Evolutionary conservation across 176 grass and related monocot genomes (phyloP).

Genomic region (Bothriochloa decipiens): DNA sequence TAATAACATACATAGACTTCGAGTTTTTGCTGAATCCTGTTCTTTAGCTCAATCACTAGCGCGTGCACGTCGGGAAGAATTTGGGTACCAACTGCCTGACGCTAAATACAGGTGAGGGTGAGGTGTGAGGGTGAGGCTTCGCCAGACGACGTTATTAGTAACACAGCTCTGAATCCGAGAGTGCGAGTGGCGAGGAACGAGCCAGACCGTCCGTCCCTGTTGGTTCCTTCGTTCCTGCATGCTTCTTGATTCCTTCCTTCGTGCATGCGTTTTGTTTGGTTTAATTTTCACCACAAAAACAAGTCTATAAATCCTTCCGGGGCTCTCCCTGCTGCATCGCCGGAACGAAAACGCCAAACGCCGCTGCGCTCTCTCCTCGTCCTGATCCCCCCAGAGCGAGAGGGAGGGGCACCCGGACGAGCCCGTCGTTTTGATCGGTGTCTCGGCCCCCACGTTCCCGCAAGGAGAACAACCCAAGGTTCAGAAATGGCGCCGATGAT

Average conservation of each 20-base stretch:
- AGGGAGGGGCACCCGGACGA: conserved; percentile 7
- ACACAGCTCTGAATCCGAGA: not conserved
- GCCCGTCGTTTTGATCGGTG: conserved; percentile 22
- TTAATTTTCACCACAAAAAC: too few species aligned
- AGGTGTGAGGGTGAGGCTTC: too few species aligned
- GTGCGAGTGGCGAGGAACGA: not conserved
- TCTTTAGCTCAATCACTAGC: not conserved
- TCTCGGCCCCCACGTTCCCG: not conserved
- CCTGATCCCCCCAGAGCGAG: conserved; percentile 31
- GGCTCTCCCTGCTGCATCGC: not conserved
- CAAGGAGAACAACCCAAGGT: not conserved
- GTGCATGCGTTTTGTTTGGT: not conserved
- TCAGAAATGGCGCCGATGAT: conserved; percentile 22
- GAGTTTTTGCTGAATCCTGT: not conserved
- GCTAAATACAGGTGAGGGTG: not conserved
- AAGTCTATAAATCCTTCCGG: not conserved
- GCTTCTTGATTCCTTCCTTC: not conserved
- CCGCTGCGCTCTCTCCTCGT: conserved; percentile 30
- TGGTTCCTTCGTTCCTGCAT: not conserved
- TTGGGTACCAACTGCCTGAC: not conserved
- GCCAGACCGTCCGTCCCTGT: not conserved
- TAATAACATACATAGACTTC: not conserved
- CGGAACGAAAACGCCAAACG: not conserved
- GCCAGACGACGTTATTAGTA: too few species aligned
- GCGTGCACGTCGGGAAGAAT: not conserved